Conservation (phyloP, 805 yeast species). For the Scheffersomyces stipitis region DNA sequence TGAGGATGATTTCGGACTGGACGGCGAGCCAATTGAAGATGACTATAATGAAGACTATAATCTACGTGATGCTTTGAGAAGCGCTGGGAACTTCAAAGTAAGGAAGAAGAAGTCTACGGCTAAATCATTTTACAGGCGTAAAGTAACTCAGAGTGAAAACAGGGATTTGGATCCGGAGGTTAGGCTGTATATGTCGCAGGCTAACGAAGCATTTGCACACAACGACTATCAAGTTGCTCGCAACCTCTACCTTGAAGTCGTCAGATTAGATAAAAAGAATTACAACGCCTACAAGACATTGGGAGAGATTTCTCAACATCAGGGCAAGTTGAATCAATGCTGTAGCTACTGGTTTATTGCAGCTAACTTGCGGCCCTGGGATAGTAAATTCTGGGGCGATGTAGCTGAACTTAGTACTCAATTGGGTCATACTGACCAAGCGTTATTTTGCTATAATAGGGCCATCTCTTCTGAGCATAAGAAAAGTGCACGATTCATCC, state of each 20-base stretch:
- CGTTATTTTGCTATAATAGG: conserved; percentile 72
- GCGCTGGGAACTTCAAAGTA: conserved; percentile 62
- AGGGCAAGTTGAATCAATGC: conserved; percentile 68
- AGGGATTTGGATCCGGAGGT: conserved; percentile 72
- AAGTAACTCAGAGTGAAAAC: conserved; percentile 32
- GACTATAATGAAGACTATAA: conserved; percentile 43
- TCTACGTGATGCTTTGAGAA: conserved; percentile 64
- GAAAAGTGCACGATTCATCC: conserved; percentile 54
- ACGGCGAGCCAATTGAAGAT: conserved; percentile 30
- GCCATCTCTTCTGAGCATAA: conserved; percentile 49
- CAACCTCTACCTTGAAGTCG: conserved; percentile 62
- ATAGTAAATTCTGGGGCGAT: conserved; percentile 73
- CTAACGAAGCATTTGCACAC: conserved; percentile 77
- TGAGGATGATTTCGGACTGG: conserved; percentile 25
- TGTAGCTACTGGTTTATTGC: conserved; percentile 82
- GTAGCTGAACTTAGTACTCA: conserved; percentile 70
- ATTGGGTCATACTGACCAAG: conserved; percentile 70
- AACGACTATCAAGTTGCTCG: conserved; percentile 61
- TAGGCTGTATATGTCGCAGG: conserved; percentile 60
- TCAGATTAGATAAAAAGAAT: conserved; percentile 73
- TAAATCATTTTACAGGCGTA: conserved; percentile 38
- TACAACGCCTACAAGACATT: conserved; percentile 83
- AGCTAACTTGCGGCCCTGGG: conserved; percentile 73
- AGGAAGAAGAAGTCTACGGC: conserved; percentile 35
- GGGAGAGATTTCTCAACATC: conserved; percentile 76